Base-by-base conservation (phyloP, 2,329 filamentous ascomycete genomes). In the Colletotrichum caudatum region DNA sequence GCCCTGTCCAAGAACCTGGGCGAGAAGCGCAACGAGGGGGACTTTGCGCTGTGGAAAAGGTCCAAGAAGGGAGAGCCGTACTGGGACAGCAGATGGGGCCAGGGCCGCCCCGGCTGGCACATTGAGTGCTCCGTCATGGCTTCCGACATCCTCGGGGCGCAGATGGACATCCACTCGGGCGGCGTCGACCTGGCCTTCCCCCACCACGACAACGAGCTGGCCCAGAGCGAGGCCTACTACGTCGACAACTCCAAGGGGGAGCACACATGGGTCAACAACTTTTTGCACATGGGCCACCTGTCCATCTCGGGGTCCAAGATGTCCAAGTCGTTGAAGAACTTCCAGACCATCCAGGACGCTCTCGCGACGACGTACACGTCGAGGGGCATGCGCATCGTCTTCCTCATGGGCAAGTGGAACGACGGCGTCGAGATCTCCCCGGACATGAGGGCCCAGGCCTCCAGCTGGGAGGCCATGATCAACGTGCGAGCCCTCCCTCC, bases 121-220 rank as follows among this genome's bases (percentile, higher is more conserved):
- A 98, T 98, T 77, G 95, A 98, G 83, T 98, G 95, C 89, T 95
- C 92, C 1, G 94, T 94, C 20, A 98, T 98, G 95, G 94, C 95
- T 0, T 95, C 93, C 2, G 93, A 95, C 74, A 88, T 94, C n/a
- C 84, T 98, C 1, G 95, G 95, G 6, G 87, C 90, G 37, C 88
- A 91, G 73, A 94, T 98, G 85, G 95, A 98, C 80, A 93, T 98
- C 65, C 95, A 98, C 81, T 97, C 94, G 29, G 95, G 95, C 37
- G 95, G 95, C 69, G 92, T 97, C 72, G 95, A 98, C 80, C 87
- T 98, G 64, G 91, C 92, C 0, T 97, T 97, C 81, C 94, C 95
- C 0, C 95, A 97, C 80, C 95, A 95, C 81, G 95, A 96, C 80
- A 98, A 97, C 76, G 95, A 97, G 80, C 83, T 97, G 75, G 94